These are phyloP conservation scores for Populus nigra DNA, from an alignment of 345 rosid genomes.

Conservation along the genomic window DNA sequence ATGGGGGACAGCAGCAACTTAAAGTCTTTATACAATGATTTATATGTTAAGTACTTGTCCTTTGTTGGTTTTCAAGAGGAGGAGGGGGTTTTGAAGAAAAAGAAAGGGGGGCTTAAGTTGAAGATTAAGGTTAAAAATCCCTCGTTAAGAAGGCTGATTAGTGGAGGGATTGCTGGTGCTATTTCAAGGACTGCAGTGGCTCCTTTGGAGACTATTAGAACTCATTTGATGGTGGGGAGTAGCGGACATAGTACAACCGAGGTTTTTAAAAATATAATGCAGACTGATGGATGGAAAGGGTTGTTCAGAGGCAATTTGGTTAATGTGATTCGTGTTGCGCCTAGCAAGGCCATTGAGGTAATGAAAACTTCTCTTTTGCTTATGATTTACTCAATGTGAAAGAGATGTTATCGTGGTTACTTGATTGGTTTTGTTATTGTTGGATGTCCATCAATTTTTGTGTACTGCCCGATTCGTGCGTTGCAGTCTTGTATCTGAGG, in stretches of 20 bases:
- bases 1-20: slow-evolving; percentile 43
- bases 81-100: slow-evolving; percentile 39
- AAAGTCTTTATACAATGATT: slow-evolving; percentile 49
- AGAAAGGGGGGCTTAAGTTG: slow-evolving; percentile 47
- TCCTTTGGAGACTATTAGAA: slow-evolving; percentile 96
- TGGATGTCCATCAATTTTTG: neutral
- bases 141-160: slow-evolving; percentile 73
- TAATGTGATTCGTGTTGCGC: slow-evolving; percentile 94
- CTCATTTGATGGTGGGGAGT: slow-evolving; percentile 97
- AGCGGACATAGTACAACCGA: slow-evolving; percentile 64
- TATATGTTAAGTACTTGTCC: slow-evolving; percentile 57
- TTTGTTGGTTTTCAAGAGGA: slow-evolving; percentile 47
- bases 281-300: slow-evolving; percentile 93
- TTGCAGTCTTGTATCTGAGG: neutral
- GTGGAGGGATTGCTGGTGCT: slow-evolving; percentile 94
- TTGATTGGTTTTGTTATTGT: neutral
- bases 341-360: slow-evolving; percentile 99
- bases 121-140: slow-evolving; percentile 83
- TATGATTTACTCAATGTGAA: neutral
- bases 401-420: neutral
- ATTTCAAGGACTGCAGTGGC: slow-evolving; percentile 89
- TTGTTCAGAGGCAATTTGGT: slow-evolving; percentile 94
- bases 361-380: neutral
- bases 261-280: slow-evolving; percentile 76
- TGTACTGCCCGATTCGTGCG: neutral